These are phyloP conservation scores for Recurvomyces mirabilis DNA, from an alignment of 495 filamentous ascomycete genomes.

Conservation along the genomic window DNA sequence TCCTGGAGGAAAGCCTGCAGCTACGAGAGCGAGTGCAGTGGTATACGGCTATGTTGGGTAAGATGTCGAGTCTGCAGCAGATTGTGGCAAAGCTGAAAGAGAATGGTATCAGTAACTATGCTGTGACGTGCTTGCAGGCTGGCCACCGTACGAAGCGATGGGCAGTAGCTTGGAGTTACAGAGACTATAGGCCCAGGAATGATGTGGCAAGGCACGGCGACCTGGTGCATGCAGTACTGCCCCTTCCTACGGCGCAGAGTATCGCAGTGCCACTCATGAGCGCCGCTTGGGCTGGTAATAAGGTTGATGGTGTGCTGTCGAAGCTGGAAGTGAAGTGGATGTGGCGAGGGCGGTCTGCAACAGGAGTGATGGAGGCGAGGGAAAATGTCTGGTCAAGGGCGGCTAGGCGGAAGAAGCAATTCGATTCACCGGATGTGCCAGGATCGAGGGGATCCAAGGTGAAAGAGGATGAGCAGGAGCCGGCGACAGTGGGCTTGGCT, in stretches of 20 bases:
- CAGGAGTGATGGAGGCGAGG: constrained; percentile 39
- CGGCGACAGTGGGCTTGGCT: constrained; percentile 33
- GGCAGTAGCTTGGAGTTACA: constrained; percentile 82
- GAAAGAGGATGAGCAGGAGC: constrained; percentile 24
- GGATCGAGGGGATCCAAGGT: constrained; percentile 12
- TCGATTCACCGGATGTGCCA: not conserved
- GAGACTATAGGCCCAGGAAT: constrained; percentile 51
- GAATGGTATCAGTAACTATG: constrained; percentile 61
- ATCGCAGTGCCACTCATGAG: constrained; percentile 34
- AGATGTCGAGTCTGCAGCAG: constrained; percentile 54
- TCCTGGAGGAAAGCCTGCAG: constrained; percentile 60
- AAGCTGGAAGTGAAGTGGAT: constrained; percentile 41
- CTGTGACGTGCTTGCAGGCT: constrained; percentile 69
- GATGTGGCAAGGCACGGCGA: constrained; percentile 35
- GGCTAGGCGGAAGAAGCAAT: constrained; percentile 41
- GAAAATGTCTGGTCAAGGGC: constrained; percentile 64
- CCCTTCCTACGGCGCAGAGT: constrained; percentile 45
- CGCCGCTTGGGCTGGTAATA: constrained; percentile 23
- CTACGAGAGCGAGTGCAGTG: constrained; percentile 56
- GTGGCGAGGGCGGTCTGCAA: constrained; percentile 35
- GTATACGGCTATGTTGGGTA: constrained; percentile 90
- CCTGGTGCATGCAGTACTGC: constrained; percentile 49
- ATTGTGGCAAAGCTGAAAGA: constrained; percentile 52
- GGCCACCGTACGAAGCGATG: constrained; percentile 73
- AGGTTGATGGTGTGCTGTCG: constrained; percentile 34